Percentiles rank a stretch among this genome's conserved stretches.
These are phyloP conservation scores for Firmiana major DNA, from an alignment of 345 rosid species.

Conservation along the genomic window DNA sequence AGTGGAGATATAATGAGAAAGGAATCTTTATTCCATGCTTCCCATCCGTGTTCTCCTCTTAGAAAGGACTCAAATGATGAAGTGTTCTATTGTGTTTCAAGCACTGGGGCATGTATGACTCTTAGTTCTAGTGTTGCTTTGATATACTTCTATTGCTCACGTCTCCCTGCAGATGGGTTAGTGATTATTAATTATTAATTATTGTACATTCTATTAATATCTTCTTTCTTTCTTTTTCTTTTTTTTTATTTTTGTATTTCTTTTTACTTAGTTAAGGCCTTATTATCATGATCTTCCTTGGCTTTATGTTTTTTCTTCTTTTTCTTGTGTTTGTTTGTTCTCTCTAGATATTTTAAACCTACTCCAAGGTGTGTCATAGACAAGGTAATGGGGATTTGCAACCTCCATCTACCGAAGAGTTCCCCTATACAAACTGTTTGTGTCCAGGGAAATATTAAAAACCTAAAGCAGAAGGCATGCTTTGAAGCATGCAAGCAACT, in stretches of 20 bases:
- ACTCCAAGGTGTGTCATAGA: conserved; percentile 51
- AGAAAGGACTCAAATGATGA: conserved; percentile 28
- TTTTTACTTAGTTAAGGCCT: neutral
- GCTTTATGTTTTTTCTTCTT: neutral
- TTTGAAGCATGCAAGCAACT: conserved; percentile 84
- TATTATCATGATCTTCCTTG: neutral
- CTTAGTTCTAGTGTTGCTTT: conserved; percentile 59
- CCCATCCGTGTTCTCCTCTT: conserved; percentile 53
- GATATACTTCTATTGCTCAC: conserved; percentile 76
- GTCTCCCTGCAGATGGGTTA: conserved; percentile 87
- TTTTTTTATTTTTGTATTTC: no score
- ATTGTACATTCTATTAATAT: neutral
- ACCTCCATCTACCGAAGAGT: conserved; percentile 66
- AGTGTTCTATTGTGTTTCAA: conserved; percentile 41
- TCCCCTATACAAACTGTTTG: conserved; percentile 47
- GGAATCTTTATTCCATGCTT: conserved; percentile 56
- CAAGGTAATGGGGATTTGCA: conserved; percentile 40
- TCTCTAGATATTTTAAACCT: conserved; percentile 74
- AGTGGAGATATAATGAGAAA: conserved; percentile 74
- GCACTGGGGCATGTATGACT: conserved; percentile 61
- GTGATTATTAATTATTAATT: conserved; percentile 22
- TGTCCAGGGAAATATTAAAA: conserved; percentile 35
- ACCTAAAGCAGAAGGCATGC: conserved; percentile 63
- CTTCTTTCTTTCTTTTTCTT: neutral
- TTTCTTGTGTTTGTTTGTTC: conserved; percentile 3